Conservation (phyloP, 1,284 basidiomycete genomes). For the Ustilago trichophora region DNA sequence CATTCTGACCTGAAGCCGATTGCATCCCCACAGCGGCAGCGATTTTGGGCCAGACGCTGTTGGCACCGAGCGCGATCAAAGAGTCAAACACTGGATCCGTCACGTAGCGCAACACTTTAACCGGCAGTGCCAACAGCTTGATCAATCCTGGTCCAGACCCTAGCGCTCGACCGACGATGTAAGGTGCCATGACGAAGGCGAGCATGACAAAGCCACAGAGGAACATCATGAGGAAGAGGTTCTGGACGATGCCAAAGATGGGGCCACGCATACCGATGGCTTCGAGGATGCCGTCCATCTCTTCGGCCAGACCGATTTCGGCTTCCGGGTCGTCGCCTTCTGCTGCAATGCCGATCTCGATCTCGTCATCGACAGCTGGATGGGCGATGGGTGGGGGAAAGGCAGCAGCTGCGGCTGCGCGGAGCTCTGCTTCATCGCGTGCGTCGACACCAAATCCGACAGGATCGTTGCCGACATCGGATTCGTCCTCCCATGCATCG, state of each 20-base stretch:
- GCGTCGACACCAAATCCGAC: background rate
- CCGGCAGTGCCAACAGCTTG: slow-evolving; percentile 78
- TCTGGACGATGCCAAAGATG: slow-evolving; percentile 82
- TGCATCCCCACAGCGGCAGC: slow-evolving; percentile 43
- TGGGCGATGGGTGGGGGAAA: slow-evolving; percentile 27
- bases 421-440: slow-evolving; percentile 9
- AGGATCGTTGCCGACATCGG: slow-evolving; percentile 1
- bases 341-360: slow-evolving; percentile 24
- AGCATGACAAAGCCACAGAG: slow-evolving; percentile 76
- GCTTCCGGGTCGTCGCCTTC: slow-evolving; percentile 43
- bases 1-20: slow-evolving; percentile 10
- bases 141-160: slow-evolving; percentile 76
- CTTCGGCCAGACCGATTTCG: slow-evolving; percentile 51
- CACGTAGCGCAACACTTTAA: slow-evolving; percentile 78
- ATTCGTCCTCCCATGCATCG: slow-evolving; percentile 34
- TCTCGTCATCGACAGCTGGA: slow-evolving; percentile 8
- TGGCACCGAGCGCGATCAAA: slow-evolving; percentile 64
- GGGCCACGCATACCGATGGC: slow-evolving; percentile 88
- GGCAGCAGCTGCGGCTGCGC: slow-evolving; percentile 19
- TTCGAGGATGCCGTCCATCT: slow-evolving; percentile 60
- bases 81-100: slow-evolving; percentile 88
- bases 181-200: slow-evolving; percentile 83
- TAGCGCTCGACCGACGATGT: slow-evolving; percentile 81
- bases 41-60: slow-evolving; percentile 49
- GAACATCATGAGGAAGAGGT: slow-evolving; percentile 71